Evolutionary conservation across 108 stramenopile genomes (phyloP).

Genomic region (Licmophora abbreviata): DNA sequence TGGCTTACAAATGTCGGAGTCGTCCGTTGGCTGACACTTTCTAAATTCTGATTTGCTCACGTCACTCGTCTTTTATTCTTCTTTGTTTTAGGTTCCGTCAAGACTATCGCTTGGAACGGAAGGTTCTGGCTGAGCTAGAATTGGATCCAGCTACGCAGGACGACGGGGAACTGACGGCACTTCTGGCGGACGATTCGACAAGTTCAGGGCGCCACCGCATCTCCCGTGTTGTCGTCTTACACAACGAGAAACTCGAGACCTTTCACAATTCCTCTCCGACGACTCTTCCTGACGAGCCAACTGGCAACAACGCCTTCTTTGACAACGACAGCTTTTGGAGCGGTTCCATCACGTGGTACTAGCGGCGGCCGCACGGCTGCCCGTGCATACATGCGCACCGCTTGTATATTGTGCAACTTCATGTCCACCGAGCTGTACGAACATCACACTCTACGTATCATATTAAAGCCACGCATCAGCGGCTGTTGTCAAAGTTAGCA

Average conservation of each 20-base stretch:
- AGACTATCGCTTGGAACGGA: slow-evolving; percentile 70
- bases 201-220: slow-evolving; percentile 44
- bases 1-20: neutral
- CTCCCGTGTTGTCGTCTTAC: slow-evolving; percentile 70
- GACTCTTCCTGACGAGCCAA: slow-evolving; percentile 10
- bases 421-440: no score
- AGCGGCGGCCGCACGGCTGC: slow-evolving; percentile 1
- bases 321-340: slow-evolving; percentile 89
- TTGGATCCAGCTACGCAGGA: slow-evolving; percentile 29
- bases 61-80: slow-evolving; percentile 3
- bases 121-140: slow-evolving; percentile 34
- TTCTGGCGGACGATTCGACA: slow-evolving; percentile 15
- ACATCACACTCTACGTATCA: no score
- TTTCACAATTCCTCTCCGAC: slow-evolving; percentile 36
- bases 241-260: slow-evolving; percentile 75
- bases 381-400: no score
- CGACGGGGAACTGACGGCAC: slow-evolving; percentile 17
- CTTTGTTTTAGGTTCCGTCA: slow-evolving; percentile 56
- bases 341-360: slow-evolving; percentile 87
- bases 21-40: no score
- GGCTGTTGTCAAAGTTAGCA: no score
- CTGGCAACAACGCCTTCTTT: slow-evolving; percentile 44
- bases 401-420: no score
- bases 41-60: neutral
- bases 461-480: no score